Evolutionary conservation across 257 asterid species (phyloP).

Genomic region (Plantago elongata): DNA sequence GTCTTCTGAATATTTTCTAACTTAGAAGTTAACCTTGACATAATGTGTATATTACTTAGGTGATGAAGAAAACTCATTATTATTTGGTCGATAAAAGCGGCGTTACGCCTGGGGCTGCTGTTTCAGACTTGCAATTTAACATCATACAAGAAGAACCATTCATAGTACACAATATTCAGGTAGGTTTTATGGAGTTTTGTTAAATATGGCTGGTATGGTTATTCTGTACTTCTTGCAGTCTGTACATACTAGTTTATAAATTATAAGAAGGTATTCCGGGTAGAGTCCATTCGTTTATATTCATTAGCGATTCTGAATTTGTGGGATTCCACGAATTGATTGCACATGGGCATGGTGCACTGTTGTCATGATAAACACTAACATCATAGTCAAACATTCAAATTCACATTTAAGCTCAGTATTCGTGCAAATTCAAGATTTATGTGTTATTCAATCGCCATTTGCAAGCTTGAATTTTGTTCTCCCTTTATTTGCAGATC

Average conservation of each 20-base stretch:
- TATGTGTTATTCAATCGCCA: background rate
- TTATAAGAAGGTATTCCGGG: background rate
- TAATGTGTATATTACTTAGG: conserved; percentile 43
- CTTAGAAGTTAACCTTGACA: conserved; percentile 4
- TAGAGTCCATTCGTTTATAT: background rate
- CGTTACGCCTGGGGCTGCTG: conserved; percentile 86
- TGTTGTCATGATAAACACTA: background rate
- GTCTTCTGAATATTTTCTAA: conserved; percentile 15
- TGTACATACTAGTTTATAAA: background rate
- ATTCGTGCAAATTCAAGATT: background rate
- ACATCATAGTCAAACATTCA: background rate
- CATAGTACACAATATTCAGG: conserved; percentile 65
- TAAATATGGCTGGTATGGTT: background rate
- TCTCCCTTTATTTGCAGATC: conserved; percentile 45
- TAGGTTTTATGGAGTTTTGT: conserved; percentile 21
- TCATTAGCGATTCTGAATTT: background rate
- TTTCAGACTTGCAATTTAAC: conserved; percentile 81
- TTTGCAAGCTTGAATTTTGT: background rate
- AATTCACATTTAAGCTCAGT: background rate
- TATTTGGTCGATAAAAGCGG: conserved; percentile 80
- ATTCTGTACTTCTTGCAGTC: background rate
- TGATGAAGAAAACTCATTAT: conserved; percentile 94
- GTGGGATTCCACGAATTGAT: background rate
- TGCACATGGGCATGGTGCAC: background rate
- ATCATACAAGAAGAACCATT: conserved; percentile 77